phyloP scores from a whole-genome alignment of 129 eudicot species.

The Pulicaria dysenterica region DNA sequence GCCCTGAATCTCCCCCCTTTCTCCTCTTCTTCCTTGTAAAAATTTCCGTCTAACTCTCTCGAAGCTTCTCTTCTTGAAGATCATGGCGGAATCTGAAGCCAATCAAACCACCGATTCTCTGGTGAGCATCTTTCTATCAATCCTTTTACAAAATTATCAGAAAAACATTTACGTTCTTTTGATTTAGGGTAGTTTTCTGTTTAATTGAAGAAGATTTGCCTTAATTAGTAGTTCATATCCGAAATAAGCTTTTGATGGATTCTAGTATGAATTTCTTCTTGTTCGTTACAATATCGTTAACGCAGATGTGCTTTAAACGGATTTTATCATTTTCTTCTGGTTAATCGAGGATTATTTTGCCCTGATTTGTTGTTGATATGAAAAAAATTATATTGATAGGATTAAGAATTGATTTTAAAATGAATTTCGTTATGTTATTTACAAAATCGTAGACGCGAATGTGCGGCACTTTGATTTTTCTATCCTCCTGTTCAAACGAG shows the following conservation, averaged over 20 bases:
- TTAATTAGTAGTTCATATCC: too few relatives aligned
- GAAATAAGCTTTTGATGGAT: too few relatives aligned
- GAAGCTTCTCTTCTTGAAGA: slow-evolving; percentile 22
- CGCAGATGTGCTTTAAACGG: too few relatives aligned
- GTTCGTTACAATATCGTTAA: too few relatives aligned
- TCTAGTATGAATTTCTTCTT: too few relatives aligned
- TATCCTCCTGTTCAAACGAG: not conserved
- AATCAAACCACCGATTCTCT: slow-evolving; percentile 28
- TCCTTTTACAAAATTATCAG: not conserved
- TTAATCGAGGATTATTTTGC: not conserved
- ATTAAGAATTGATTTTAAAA: too few relatives aligned
- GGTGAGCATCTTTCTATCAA: slow-evolving; percentile 11
- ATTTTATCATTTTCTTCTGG: not conserved
- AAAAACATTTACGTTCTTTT: not conserved
- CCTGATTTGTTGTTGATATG: not conserved
- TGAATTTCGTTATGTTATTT: too few relatives aligned
- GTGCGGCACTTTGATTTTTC: not conserved
- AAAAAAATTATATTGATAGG: too few relatives aligned
- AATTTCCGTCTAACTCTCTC: slow-evolving; percentile 32
- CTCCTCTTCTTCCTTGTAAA: slow-evolving; percentile 9
- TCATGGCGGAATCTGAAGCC: slow-evolving; percentile 57
- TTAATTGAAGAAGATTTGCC: too few relatives aligned
- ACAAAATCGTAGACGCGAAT: too few relatives aligned
- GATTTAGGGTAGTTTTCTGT: not conserved
- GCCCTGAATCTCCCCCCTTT: not conserved